Evolutionary conservation across 176 grass and related monocot species (phyloP).

Genomic region (Alopecurus myosuroides): DNA sequence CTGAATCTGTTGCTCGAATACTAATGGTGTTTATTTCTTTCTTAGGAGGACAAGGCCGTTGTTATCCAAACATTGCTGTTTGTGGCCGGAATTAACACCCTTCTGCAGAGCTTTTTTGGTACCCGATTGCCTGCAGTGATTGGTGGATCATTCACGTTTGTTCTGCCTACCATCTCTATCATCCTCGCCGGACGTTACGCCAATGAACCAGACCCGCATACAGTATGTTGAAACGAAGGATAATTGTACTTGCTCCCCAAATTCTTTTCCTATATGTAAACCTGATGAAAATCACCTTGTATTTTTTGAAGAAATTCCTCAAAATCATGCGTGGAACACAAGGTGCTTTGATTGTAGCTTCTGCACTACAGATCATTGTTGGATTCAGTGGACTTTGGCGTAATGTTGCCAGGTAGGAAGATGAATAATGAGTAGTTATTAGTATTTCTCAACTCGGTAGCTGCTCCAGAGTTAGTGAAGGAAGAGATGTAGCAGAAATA

Average conservation of each 20-base stretch:
- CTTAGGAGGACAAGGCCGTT: conserved; percentile 87
- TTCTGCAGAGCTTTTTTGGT: conserved; percentile 91
- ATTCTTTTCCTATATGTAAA: conserved; percentile 16
- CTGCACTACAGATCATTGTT: conserved; percentile 90
- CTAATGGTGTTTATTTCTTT: conserved; percentile 2
- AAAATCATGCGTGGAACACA: conserved; percentile 93
- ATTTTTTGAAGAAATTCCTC: conserved; percentile 79
- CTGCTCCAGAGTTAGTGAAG: not conserved
- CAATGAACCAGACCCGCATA: conserved; percentile 65
- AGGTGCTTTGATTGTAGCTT: conserved; percentile 94
- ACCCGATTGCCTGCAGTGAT: conserved; percentile 91
- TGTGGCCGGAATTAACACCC: conserved; percentile 90
- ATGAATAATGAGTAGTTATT: not conserved
- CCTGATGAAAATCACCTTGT: conserved; percentile 24
- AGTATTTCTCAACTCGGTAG: not conserved
- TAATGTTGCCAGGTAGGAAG: conserved; percentile 81
- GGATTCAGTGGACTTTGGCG: conserved; percentile 99
- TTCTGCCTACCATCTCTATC: conserved; percentile 91
- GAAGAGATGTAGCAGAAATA: conserved; percentile 3
- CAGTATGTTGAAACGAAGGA: conserved; percentile 33
- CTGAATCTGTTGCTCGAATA: not conserved
- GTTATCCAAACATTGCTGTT: conserved; percentile 93
- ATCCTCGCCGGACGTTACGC: conserved; percentile 85
- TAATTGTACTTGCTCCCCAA: not conserved
- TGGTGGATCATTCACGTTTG: conserved; percentile 90